phyloP scores from a whole-genome alignment of 2,329 filamentous ascomycete genomes.

The Aspergillus spinulosporus region DNA sequence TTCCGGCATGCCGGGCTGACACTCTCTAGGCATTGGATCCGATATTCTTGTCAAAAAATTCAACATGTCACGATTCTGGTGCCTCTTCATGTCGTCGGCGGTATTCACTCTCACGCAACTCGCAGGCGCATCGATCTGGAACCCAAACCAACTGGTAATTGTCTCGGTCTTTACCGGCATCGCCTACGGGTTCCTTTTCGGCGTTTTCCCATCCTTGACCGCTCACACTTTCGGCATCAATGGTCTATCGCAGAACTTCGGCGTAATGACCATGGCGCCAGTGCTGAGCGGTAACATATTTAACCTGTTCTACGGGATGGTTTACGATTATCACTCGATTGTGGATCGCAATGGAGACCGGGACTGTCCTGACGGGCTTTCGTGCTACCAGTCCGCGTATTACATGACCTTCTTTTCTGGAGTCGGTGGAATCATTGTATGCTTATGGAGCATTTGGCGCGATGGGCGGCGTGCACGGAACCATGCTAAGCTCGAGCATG shows the following conservation, averaged over 20 bases:
- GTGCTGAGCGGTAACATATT: slow-evolving; percentile 87
- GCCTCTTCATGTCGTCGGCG: slow-evolving; percentile 71
- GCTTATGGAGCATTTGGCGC: slow-evolving; percentile 56
- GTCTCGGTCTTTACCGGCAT: slow-evolving; percentile 84
- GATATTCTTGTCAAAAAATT: slow-evolving; percentile 84
- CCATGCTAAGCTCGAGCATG: slow-evolving; percentile 33
- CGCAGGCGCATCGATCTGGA: slow-evolving; percentile 70
- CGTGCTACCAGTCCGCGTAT: slow-evolving; percentile 81
- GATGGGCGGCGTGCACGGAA: slow-evolving; percentile 34
- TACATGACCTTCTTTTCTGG: slow-evolving; percentile 74
- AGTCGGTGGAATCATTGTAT: slow-evolving; percentile 66
- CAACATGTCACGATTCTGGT: slow-evolving; percentile 84
- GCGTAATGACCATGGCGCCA: slow-evolving; percentile 86
- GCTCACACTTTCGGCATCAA: slow-evolving; percentile 89
- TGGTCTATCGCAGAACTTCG: slow-evolving; percentile 93
- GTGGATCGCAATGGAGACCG: slow-evolving; percentile 68
- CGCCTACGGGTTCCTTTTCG: slow-evolving; percentile 90
- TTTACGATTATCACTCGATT: slow-evolving; percentile 79
- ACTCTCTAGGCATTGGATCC: slow-evolving; percentile 71
- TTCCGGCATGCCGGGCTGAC: slow-evolving; percentile 6
- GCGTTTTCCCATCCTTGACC: slow-evolving; percentile 85
- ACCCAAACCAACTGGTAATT: slow-evolving; percentile 73
- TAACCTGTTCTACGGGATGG: slow-evolving; percentile 82
- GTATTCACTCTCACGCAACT: slow-evolving; percentile 81
- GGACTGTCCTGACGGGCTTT: slow-evolving; percentile 72